phyloP scores from a whole-genome alignment of 2,329 filamentous ascomycete genomes.

The Neofusicoccum umdonicola region DNA sequence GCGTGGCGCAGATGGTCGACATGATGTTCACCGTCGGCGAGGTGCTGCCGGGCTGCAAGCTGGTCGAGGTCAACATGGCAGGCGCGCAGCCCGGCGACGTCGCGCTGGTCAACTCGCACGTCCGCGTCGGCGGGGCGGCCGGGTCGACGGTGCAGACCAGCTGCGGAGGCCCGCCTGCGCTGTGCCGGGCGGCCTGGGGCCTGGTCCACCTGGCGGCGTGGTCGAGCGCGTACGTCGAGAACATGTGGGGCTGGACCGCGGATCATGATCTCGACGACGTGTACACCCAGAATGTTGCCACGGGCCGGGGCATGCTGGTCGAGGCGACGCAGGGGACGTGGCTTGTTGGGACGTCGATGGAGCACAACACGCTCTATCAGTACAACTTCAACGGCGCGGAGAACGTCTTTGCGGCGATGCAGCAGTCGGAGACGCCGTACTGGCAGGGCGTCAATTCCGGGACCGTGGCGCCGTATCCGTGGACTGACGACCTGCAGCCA shows the following conservation, averaged over 20 bases:
- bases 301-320: slow-evolving; percentile 49
- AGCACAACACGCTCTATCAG: slow-evolving; percentile 56
- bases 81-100: slow-evolving; percentile 48
- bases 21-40: slow-evolving; percentile 23
- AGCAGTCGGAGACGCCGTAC: slow-evolving; percentile 58
- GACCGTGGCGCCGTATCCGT: slow-evolving; percentile 40
- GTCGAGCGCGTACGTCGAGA: slow-evolving; percentile 54
- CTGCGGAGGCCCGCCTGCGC: slow-evolving; percentile 32
- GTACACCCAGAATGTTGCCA: slow-evolving; percentile 43
- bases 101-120: slow-evolving; percentile 37
- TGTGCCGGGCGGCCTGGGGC: slow-evolving; percentile 29
- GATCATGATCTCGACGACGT: slow-evolving; percentile 51
- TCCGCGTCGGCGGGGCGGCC: slow-evolving; percentile 36
- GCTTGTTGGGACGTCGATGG: slow-evolving; percentile 53
- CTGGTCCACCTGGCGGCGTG: slow-evolving; percentile 50
- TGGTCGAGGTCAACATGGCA: slow-evolving; percentile 50
- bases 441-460: slow-evolving; percentile 29
- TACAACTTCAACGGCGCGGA: slow-evolving; percentile 51
- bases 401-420: slow-evolving; percentile 52
- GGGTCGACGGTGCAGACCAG: slow-evolving; percentile 26
- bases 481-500: slow-evolving; percentile 34
- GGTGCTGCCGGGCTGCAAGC: slow-evolving; percentile 14
- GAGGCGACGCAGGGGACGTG: slow-evolving; percentile 53
- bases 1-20: slow-evolving; percentile 24
- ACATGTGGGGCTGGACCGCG: slow-evolving; percentile 54